phyloP scores from a whole-genome alignment of 805 yeast genomes.

The Hanseniaspora valbyensis region DNA sequence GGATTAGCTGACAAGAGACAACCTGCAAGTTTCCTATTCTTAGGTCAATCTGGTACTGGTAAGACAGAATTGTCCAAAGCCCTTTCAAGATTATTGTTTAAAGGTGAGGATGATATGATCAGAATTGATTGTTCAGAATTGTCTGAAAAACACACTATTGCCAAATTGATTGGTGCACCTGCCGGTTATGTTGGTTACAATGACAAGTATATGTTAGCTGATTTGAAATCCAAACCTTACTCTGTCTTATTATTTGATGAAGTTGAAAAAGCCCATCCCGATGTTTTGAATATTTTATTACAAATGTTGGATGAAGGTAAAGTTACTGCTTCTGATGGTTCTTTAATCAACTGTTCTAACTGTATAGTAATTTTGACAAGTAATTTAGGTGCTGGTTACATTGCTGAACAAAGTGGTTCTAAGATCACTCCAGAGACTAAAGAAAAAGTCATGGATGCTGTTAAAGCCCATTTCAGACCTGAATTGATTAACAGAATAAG shows the following conservation, averaged over 20 bases:
- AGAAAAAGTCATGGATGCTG: constrained; percentile 71
- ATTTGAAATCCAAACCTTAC: constrained; percentile 81
- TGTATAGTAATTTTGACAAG: constrained; percentile 93
- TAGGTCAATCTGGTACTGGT: constrained; percentile 96
- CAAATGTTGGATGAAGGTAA: constrained; percentile 96
- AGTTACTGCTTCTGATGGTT: constrained; percentile 88
- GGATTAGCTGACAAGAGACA: constrained; percentile 94
- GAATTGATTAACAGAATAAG: constrained; percentile 94
- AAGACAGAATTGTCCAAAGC: constrained; percentile 97
- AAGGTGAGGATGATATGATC: constrained; percentile 93
- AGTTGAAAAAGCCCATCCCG: constrained; percentile 98
- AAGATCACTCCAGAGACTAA: constrained; percentile 59
- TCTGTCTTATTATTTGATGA: constrained; percentile 95
- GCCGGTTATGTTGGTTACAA: constrained; percentile 96
- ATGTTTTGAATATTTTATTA: constrained; percentile 79
- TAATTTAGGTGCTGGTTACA: constrained; percentile 87
- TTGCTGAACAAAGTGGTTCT: constrained; percentile 54
- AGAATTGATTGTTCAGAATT: constrained; percentile 96
- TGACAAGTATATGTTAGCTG: constrained; percentile 94
- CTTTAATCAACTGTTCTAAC: constrained; percentile 84
- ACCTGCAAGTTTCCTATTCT: constrained; percentile 88
- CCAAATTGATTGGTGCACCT: constrained; percentile 91
- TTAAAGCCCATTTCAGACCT: constrained; percentile 85
- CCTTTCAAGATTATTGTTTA: constrained; percentile 87
- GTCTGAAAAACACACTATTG: constrained; percentile 89